phyloP scores from a whole-genome alignment of 148 eudicot species.

The Nepenthes gracilis region DNA sequence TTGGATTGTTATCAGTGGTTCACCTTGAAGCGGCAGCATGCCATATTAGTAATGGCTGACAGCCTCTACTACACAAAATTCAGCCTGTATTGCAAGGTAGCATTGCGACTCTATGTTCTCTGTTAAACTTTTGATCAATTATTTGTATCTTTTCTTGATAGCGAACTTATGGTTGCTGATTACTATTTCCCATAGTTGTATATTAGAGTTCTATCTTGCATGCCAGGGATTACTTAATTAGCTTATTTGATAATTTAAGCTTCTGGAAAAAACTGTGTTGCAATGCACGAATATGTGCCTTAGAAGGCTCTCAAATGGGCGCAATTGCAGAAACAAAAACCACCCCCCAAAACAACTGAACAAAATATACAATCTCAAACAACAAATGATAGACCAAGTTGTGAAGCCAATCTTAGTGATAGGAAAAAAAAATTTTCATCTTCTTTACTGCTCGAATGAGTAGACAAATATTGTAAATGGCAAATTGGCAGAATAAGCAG shows the following conservation, averaged over 20 bases:
- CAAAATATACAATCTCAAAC: too few relatives aligned
- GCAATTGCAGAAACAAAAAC: too few relatives aligned
- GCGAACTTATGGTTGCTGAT: background rate
- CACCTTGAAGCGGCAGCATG: conserved; percentile 51
- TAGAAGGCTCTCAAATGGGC: background rate
- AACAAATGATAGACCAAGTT: too few relatives aligned
- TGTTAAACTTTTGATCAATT: background rate
- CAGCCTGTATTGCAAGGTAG: conserved; percentile 51
- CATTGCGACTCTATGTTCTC: conserved; percentile 8
- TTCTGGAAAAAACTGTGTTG: background rate
- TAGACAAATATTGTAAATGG: too few relatives aligned
- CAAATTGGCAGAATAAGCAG: too few relatives aligned
- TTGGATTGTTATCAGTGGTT: conserved; percentile 39
- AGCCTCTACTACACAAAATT: conserved; percentile 47
- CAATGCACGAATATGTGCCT: background rate
- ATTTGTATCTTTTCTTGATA: background rate
- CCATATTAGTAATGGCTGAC: conserved; percentile 41
- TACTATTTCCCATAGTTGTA: background rate
- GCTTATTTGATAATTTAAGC: background rate
- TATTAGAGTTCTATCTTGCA: too few relatives aligned
- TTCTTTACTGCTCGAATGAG: too few relatives aligned
- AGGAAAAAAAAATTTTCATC: too few relatives aligned
- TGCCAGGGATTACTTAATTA: too few relatives aligned
- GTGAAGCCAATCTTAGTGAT: too few relatives aligned
- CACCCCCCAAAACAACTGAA: too few relatives aligned